Evolutionary conservation across 345 rosid species (phyloP).

Genomic region (Eucalyptus paniculata): DNA sequence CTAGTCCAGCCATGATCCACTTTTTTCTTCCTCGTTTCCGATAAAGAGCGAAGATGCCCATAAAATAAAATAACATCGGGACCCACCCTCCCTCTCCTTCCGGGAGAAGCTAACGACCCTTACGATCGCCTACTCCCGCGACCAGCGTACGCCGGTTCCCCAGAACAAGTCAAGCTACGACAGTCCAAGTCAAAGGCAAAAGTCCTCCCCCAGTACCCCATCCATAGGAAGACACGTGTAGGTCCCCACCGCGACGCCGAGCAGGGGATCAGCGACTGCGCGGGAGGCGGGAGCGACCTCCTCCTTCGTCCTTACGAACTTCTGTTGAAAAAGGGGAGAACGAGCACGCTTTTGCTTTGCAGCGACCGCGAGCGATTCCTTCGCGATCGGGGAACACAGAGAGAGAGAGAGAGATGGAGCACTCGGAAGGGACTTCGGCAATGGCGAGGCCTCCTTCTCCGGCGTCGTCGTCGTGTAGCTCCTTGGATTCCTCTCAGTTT

Average conservation of each 20-base stretch:
- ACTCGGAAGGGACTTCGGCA: background rate
- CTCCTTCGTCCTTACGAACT: background rate
- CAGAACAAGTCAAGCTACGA: background rate
- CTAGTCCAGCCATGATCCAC: background rate
- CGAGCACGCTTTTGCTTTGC: background rate
- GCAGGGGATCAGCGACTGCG: background rate
- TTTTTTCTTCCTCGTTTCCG: background rate
- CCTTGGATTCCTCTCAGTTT: constrained; percentile 14
- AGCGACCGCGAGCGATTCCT: background rate
- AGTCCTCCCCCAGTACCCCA: background rate
- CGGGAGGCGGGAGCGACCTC: background rate
- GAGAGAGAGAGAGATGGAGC: background rate
- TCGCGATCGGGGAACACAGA: background rate
- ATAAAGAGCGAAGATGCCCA: background rate
- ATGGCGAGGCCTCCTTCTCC: constrained; percentile 41
- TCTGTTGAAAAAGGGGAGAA: background rate
- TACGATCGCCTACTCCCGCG: background rate
- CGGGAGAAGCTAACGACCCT: background rate
- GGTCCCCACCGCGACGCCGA: background rate
- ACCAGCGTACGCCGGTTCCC: background rate
- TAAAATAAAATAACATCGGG: background rate
- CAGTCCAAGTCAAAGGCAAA: background rate
- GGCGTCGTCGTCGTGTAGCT: constrained; percentile 17
- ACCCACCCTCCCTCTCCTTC: background rate
- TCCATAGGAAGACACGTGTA: background rate